Evolutionary conservation across 306 rosid genomes (phyloP).

Genomic region (Vicia villosa): DNA sequence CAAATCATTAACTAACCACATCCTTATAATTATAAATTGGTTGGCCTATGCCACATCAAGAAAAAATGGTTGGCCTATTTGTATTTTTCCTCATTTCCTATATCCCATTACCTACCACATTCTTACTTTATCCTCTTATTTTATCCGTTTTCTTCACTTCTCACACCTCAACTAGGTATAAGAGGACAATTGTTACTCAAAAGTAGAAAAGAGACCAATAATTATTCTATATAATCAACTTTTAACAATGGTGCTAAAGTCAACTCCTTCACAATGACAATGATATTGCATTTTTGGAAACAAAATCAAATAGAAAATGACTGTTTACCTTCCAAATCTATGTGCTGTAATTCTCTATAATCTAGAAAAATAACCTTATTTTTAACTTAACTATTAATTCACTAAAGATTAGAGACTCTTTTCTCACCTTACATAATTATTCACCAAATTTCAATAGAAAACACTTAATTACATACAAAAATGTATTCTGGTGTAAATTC

Average conservation of each 20-base stretch:
- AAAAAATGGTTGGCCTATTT: neutral
- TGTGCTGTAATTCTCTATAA: no score
- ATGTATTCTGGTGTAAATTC: slow-evolving; percentile 21
- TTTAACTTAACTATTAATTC: neutral
- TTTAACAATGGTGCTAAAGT: neutral
- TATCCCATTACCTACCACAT: neutral
- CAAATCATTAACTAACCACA: no score
- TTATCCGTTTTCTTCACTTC: neutral
- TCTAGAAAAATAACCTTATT: no score
- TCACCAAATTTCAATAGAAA: neutral
- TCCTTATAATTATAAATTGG: no score
- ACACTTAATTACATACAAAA: slow-evolving; percentile 12
- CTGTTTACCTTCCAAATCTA: neutral
- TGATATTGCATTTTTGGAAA: slow-evolving; percentile 5
- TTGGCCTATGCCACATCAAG: no score
- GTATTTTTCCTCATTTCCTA: neutral
- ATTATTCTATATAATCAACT: neutral
- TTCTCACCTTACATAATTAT: neutral
- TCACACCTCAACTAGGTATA: neutral
- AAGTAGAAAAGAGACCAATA: neutral
- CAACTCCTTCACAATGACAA: neutral
- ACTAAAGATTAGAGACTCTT: neutral
- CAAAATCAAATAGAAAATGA: slow-evolving; percentile 20
- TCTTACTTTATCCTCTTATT: neutral
- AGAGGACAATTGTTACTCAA: neutral